Base-by-base conservation (phyloP, 208 protist genomes). In the Wallacemonas rigidus region DNA sequence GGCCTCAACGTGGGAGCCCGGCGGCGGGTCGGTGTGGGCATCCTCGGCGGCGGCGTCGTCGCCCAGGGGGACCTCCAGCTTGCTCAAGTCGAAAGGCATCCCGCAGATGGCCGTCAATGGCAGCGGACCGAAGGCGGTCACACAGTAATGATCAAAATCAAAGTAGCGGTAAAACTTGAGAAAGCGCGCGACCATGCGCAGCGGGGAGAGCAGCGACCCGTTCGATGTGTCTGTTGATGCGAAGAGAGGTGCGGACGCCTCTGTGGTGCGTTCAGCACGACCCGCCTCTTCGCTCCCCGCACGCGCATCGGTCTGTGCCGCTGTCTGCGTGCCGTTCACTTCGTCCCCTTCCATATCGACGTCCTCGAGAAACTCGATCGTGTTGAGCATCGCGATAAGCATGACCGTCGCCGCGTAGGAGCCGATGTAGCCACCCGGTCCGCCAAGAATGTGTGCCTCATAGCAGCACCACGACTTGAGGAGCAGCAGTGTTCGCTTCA, bases 401-500 rank as follows among this genome's bases (percentile, higher is more conserved):
- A 98, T 93, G 26, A 96, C 81, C 6, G 92, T 98, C 3, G 93
- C 82, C 0, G 91, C 86, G 77, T 97, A 98, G 40, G 92, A 94
- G 62, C 90, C 88, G 57, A 98, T 86, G 63, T 97, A 89, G 26
- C 95, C 93, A 50, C 83, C 89, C 67, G 97, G 88, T 9, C 90
- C 88, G 62, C 92, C 92, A 11, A 98, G 81, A n/a, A 97, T 81
- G 71, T 93, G 88, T 1, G 89, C 86, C 75, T 98, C 94, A 75
- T 97, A 98, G 75, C 78, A 86, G 74, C 84, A 91, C 94, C 95
- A 98, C 61, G 88, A 78, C 78, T 98, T 98, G 26, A 97, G 71
- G 26, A 98, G 72, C 55, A 98, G 72, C 44, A 98, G 75, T 12
- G 91, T 94, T 26, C 91, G 80, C 86, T 98, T 97, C 43, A 98